A percentile compares a stretch with the other conserved stretches of the same genome.
phyloP scores from a whole-genome alignment of 345 rosid genomes.

The Gossypium bickii region DNA sequence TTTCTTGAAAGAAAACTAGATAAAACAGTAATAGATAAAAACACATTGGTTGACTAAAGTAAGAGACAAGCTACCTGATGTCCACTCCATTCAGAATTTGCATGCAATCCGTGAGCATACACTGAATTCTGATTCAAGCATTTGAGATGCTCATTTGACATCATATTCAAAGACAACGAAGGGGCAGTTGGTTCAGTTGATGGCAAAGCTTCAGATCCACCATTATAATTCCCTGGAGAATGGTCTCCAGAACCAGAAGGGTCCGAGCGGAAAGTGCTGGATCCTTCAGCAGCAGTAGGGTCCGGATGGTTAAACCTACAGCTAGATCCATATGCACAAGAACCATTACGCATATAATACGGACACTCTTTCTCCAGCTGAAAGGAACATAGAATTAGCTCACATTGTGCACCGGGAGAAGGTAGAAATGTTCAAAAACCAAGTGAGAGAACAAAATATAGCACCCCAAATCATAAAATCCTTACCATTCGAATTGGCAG shows the following conservation, averaged over 20 bases:
- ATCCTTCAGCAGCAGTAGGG: conserved; percentile 38
- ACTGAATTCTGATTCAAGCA: conserved; percentile 15
- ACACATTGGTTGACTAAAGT: neutral
- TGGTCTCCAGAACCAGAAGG: conserved; percentile 12
- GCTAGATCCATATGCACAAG: conserved; percentile 47
- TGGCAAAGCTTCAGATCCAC: conserved; percentile 6
- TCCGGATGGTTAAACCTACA: conserved; percentile 61
- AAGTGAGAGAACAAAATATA: neutral
- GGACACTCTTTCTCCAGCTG: conserved; percentile 51
- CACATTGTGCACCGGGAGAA: neutral
- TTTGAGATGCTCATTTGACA: conserved; percentile 4
- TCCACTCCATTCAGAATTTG: conserved; percentile 6
- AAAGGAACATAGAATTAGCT: conserved; percentile 12
- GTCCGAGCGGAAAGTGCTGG: conserved; percentile 17
- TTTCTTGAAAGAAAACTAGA: neutral
- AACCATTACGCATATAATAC: conserved; percentile 52
- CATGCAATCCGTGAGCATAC: conserved; percentile 6
- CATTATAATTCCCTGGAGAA: conserved; percentile 14
- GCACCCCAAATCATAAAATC: neutral
- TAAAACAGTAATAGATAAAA: neutral
- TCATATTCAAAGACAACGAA: conserved; percentile 9
- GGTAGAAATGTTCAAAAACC: neutral
- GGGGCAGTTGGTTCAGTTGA: neutral
- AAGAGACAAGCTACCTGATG: conserved; percentile 16
- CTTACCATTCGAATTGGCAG: conserved; percentile 25